Evolutionary conservation across 441 rosid genomes (phyloP), one percentile per base, ranked within the genome.

Genomic region (Adansonia rubrostipa): DNA sequence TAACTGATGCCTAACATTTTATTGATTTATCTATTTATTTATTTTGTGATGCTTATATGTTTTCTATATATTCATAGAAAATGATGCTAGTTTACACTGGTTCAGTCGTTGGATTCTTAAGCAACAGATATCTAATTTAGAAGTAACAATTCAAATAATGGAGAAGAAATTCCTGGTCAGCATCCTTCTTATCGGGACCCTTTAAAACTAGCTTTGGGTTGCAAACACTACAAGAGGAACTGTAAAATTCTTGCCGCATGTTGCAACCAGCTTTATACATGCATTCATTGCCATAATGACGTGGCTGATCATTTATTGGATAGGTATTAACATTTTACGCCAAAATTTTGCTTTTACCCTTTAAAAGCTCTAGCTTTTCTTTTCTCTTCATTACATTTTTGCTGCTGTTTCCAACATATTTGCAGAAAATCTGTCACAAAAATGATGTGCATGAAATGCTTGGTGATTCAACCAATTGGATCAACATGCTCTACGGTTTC

Each of bases 401-500:
- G 54, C 60, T 73, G 5, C 73, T 80, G 28, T 75, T 74, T 80
- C 53, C 22, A 40, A 72, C 58, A 42, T 64, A 51, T 53, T 22
- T 62, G 77, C 84, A 94, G 97, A 84, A 92, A 85, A 88, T 77
- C 84, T 5, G 82, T 92, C 20, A 82, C 86, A 33, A 81, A 89
- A 80, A 94, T 94, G 96, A 91, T 94, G 91, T 94, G 98, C 90
- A 91, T 94, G 97, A 86, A 89, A 66, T 94, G 98, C 86, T 75
- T 89, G 79, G 77, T 64, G 65, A 85, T 94, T 82, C 97, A 92
- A 84, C 92, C 92, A 68, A 77, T 89, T 70, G 87, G 87, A 22
- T 78, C 80, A 11, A 78, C 80, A 17, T 92, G 98, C 89, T 82
- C 85, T 40, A 86, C 84, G 53, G 50, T 45, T 65, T 86, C 92